A percentile compares a stretch with the other conserved stretches of the same genome.
Evolutionary conservation across 2,329 filamentous ascomycete genomes (phyloP).

Genomic region (Ilyonectria destructans): DNA sequence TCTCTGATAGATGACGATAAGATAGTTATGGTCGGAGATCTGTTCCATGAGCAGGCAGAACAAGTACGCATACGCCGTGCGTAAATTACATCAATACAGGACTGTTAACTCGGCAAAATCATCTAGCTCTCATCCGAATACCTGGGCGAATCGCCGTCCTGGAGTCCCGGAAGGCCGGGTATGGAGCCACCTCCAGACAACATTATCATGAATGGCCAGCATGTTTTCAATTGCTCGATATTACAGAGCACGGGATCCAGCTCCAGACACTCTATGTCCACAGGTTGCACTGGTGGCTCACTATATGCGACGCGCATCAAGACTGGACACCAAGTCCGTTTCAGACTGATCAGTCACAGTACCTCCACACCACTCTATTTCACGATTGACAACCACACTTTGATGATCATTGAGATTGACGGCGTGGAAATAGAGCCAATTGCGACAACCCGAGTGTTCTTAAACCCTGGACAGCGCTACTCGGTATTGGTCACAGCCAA

Average conservation of each 20-base stretch:
- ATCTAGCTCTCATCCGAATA: constrained; percentile 52
- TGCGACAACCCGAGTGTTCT: constrained; percentile 61
- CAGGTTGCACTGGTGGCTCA: constrained; percentile 45
- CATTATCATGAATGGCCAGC: constrained; percentile 59
- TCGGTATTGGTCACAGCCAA: constrained; percentile 65
- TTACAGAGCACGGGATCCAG: background rate
- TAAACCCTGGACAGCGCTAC: constrained; percentile 67
- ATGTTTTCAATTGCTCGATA: constrained; percentile 54
- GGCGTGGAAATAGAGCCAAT: constrained; percentile 65
- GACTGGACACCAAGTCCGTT: constrained; percentile 49
- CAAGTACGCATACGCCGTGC: constrained; percentile 44
- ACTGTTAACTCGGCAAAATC: background rate
- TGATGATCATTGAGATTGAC: constrained; percentile 62
- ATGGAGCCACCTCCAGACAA: constrained; percentile 60
- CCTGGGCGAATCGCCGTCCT: constrained; percentile 51
- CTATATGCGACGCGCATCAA: constrained; percentile 53
- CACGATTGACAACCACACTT: constrained; percentile 61
- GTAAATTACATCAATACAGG: background rate
- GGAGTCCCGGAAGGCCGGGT: constrained; percentile 54
- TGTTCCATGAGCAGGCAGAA: constrained; percentile 56
- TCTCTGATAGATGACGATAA: constrained; percentile 55
- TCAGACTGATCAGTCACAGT: constrained; percentile 60
- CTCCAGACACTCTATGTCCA: background rate
- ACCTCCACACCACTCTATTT: constrained; percentile 59
- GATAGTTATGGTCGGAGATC: constrained; percentile 57